These are phyloP conservation scores for Arthrobotrys pseudoclavata DNA, from an alignment of 2,329 filamentous ascomycete genomes.

Conservation along the genomic window DNA sequence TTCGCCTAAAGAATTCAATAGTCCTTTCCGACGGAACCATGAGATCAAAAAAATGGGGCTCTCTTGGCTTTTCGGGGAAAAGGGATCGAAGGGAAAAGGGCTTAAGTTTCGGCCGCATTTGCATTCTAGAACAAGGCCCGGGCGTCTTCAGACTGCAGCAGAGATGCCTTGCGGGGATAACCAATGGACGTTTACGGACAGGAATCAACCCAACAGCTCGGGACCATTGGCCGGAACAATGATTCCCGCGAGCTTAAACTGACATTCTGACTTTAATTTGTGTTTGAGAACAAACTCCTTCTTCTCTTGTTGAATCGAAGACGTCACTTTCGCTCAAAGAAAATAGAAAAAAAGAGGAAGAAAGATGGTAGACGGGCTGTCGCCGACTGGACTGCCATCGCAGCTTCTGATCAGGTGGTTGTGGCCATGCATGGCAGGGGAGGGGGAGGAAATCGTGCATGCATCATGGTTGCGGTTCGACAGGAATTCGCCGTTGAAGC, in stretches of 20 bases:
- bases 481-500: conserved; percentile 13
- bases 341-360: conserved; percentile 2
- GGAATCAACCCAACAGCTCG: conserved; percentile 55
- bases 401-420: conserved; percentile 38
- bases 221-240: conserved; percentile 37
- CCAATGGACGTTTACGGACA: conserved; percentile 47
- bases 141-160: conserved; percentile 29
- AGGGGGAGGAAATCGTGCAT: conserved; percentile 19
- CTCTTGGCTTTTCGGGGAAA: not conserved
- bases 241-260: conserved; percentile 44
- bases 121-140: conserved; percentile 40
- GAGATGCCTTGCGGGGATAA: conserved; percentile 8
- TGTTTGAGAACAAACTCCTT: not conserved
- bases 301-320: conserved; percentile 1
- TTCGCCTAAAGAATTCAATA: not conserved
- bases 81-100: not conserved
- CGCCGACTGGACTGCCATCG: not conserved
- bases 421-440: conserved; percentile 45
- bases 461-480: conserved; percentile 24
- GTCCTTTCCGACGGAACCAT: not conserved
- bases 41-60: not conserved
- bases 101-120: conserved; percentile 36
- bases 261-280: conserved; percentile 15
- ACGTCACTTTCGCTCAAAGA: not conserved
- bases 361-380: conserved; percentile 5